Evolutionary conservation across 169 alveolate genomes (phyloP), one percentile per base, ranked within the genome.

Genomic region (Eimeria sp.): DNA sequence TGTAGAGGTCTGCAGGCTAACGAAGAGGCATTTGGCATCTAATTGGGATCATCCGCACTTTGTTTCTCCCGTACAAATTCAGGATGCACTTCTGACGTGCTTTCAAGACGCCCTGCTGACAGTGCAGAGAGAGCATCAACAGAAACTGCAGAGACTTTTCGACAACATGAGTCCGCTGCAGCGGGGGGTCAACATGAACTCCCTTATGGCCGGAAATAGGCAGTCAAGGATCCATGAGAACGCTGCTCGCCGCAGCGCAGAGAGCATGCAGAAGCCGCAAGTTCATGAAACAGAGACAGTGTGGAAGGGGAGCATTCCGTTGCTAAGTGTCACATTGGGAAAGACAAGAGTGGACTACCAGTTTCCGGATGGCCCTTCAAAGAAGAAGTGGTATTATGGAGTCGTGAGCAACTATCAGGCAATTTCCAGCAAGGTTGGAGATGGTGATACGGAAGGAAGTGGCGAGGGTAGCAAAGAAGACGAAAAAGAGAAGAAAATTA

Each of bases 31-130:
- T 86, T 58, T 97, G 57, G 75, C 95, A 13, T 96, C 98, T 6
- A 97, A 97, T 94, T 97, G 95, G 95, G 98, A 97, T 83, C 98
- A 97, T 89, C 98, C 98, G 73, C 96, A 96, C 92, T 84, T 89
- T 58, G 90, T 97, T n/a, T 95, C 97, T 76, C 90, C 97, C 10
- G 96, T 54, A 3, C 96, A 97, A 70, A 96, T 97, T 86, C 92
- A 96, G 57, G 98, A 97, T 72, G 96, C 96, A 58, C 94, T 97
- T 65, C 96, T 97, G 49, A 96, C 97, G 86, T 96, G 97, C 45
- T 97, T 95, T 67, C 97, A 97, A 57, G 97, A 96, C 94, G 97
- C 97, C 63, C 90, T 97, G 72, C 72, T 67, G 47, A 83, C 87
- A 45, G 72, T 95, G 63, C 97, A 95, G 92, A 61, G 78, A 65